A percentile compares a stretch with the other conserved stretches of the same genome.
Evolutionary conservation across 2,329 filamentous ascomycete species (phyloP).

Genomic region (Phialophora verrucosa): DNA sequence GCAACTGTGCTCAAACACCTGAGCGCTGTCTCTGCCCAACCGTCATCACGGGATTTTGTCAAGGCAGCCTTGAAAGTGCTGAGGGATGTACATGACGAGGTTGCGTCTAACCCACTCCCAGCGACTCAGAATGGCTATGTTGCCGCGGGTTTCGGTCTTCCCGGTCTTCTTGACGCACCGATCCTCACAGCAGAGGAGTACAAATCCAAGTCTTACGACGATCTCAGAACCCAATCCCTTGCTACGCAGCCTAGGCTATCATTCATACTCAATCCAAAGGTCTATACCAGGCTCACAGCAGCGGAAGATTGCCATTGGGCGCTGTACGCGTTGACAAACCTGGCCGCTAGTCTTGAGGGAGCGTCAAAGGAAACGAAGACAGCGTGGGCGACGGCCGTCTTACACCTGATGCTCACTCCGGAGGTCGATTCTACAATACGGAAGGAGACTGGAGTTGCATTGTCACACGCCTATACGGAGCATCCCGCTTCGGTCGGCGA

Average conservation of each 20-base stretch:
- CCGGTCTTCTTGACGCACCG: slow-evolving; percentile 43
- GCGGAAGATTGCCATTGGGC: slow-evolving; percentile 83
- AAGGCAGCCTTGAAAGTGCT: slow-evolving; percentile 58
- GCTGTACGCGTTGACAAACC: slow-evolving; percentile 69
- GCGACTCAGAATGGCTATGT: slow-evolving; percentile 84
- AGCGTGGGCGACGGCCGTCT: slow-evolving; percentile 82
- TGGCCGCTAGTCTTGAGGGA: slow-evolving; percentile 62
- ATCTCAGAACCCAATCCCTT: slow-evolving; percentile 47
- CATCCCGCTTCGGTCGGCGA: slow-evolving; percentile 64
- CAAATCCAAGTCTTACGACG: slow-evolving; percentile 25
- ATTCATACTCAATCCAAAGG: slow-evolving; percentile 80
- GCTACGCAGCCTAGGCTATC: slow-evolving; percentile 80
- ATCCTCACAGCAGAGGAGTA: slow-evolving; percentile 47
- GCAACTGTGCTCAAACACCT: slow-evolving; percentile 34
- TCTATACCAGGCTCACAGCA: slow-evolving; percentile 78
- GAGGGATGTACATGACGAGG: slow-evolving; percentile 74
- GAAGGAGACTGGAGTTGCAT: slow-evolving; percentile 64
- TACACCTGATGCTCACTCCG: slow-evolving; percentile 75
- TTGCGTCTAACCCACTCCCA: slow-evolving; percentile 75
- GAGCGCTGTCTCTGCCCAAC: slow-evolving; percentile 49
- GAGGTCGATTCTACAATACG: slow-evolving; percentile 66
- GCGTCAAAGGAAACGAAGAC: slow-evolving; percentile 60
- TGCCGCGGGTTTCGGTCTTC: slow-evolving; percentile 70
- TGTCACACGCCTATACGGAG: slow-evolving; percentile 69
- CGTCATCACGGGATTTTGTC: slow-evolving; percentile 51